Evolutionary conservation across 257 asterid genomes (phyloP), one percentile per base, ranked within the genome.

Genomic region (Solanum okadae): DNA sequence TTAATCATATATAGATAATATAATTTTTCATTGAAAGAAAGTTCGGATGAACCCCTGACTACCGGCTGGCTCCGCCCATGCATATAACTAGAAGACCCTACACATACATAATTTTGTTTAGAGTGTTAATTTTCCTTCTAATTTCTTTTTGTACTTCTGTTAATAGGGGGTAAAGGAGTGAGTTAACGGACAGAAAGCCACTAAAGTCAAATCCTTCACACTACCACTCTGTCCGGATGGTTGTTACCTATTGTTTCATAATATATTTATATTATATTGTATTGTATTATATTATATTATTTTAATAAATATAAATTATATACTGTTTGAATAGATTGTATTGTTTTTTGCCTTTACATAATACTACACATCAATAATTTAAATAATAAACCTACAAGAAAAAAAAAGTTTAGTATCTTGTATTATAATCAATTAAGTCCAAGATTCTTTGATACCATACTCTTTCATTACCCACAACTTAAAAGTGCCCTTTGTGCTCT

Each of bases 381-480:
- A 1, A 59, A 59, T 59, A 22, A 59, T 20, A 59, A 59, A 59
- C 5, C 2, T 59, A 59, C 2, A 8, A 59, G 5, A 20, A 18
- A 65, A 4, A 76, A 38, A 37, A 11, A 11, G 4, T 35, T 11
- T 23, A 38, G 59, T 10, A 2, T 76, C 83, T 6, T n/a, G 12
- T 76, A 86, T 65, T 63, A 71, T 18, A n/a, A 86, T 8, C 25
- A 23, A 73, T 29, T 33, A n/a, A 77, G 20, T 86, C 84, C 73
- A 72, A 73, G 85, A 86, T 25, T 86, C 46, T 10, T 72, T 4
- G n/a, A 86, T 3, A 8, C 31, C 88, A 72, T 86, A 72, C 18
- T 46, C 37, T 67, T 86, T 86, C 73, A 46, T 71, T 10, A 86
- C 73, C 88, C 73, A 86, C 23, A 86, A 77, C 29, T 72, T 29